Conservation (phyloP, 768 basidiomycete species). For the Tulasnella sp. region DNA sequence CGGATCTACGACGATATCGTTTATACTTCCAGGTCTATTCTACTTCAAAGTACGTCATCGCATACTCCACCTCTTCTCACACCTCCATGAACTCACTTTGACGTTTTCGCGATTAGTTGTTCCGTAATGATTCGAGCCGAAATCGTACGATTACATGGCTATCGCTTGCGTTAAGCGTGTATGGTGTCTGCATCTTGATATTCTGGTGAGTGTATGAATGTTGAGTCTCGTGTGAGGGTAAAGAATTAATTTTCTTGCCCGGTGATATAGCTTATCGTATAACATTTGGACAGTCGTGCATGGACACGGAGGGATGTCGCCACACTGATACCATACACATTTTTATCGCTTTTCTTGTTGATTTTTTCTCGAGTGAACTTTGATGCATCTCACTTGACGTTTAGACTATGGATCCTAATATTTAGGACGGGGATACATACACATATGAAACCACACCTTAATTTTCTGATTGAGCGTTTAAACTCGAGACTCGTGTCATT, state of each 20-base stretch:
- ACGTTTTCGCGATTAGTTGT: slow-evolving; percentile 37
- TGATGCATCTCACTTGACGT: too few relatives aligned
- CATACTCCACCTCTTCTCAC: neutral
- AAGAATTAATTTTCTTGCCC: neutral
- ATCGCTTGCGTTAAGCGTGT: slow-evolving; percentile 52
- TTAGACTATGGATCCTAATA: too few relatives aligned
- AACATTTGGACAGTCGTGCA: slow-evolving; percentile 7
- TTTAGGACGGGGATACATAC: too few relatives aligned
- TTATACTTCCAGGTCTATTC: slow-evolving; percentile 86
- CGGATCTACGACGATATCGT: slow-evolving; percentile 92
- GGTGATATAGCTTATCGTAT: slow-evolving; percentile 4
- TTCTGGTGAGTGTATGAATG: slow-evolving; percentile 51
- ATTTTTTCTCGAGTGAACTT: neutral
- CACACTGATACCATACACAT: neutral
- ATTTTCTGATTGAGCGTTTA: too few relatives aligned
- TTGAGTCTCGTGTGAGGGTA: neutral
- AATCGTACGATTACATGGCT: slow-evolving; percentile 44
- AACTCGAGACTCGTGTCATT: too few relatives aligned
- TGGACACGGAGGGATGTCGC: neutral
- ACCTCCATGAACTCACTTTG: slow-evolving; percentile 9
- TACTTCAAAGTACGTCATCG: slow-evolving; percentile 69
- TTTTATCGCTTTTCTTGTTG: neutral
- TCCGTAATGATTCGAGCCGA: slow-evolving; percentile 47
- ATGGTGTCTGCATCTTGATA: slow-evolving; percentile 66
- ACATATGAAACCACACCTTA: too few relatives aligned